phyloP scores from a whole-genome alignment of 2,329 filamentous ascomycete genomes.

The Ceratocystis eucalypticola region DNA sequence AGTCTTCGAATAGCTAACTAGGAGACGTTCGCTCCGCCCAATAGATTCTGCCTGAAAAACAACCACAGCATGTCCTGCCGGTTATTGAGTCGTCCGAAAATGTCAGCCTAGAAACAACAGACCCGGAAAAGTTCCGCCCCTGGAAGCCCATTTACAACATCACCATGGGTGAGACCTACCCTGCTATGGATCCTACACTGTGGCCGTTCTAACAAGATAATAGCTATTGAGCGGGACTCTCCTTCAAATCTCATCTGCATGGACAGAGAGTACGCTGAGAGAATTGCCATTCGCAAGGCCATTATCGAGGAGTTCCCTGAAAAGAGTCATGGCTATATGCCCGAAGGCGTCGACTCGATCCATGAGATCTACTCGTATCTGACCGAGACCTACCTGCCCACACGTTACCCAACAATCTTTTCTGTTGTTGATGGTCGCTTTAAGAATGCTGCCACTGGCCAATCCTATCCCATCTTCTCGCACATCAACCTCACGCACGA shows the following conservation, averaged over 20 bases:
- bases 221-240: conserved; percentile 31
- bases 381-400: conserved; percentile 34
- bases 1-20: background rate
- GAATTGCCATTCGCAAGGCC: conserved; percentile 30
- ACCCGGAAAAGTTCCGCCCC: conserved; percentile 32
- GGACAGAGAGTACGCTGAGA: conserved; percentile 36
- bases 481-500: conserved; percentile 6
- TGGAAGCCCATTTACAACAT: conserved; percentile 42
- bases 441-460: conserved; percentile 30
- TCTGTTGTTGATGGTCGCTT: conserved; percentile 21
- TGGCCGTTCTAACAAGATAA: background rate
- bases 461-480: conserved; percentile 24
- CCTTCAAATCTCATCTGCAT: conserved; percentile 40
- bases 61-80: background rate
- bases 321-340: conserved; percentile 32
- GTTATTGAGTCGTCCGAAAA: conserved; percentile 22
- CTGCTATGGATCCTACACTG: background rate
- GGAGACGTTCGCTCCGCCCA: background rate
- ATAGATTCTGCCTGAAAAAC: conserved; percentile 14
- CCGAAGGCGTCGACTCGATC: conserved; percentile 31
- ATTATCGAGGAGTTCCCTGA: conserved; percentile 30
- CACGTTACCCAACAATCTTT: conserved; percentile 38
- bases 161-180: conserved; percentile 34
- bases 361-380: conserved; percentile 37
- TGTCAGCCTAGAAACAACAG: conserved; percentile 31